Percentiles rank a stretch among this genome's conserved stretches.
phyloP scores from a whole-genome alignment of 495 filamentous ascomycete species.

The Pyrenula aspistea region DNA sequence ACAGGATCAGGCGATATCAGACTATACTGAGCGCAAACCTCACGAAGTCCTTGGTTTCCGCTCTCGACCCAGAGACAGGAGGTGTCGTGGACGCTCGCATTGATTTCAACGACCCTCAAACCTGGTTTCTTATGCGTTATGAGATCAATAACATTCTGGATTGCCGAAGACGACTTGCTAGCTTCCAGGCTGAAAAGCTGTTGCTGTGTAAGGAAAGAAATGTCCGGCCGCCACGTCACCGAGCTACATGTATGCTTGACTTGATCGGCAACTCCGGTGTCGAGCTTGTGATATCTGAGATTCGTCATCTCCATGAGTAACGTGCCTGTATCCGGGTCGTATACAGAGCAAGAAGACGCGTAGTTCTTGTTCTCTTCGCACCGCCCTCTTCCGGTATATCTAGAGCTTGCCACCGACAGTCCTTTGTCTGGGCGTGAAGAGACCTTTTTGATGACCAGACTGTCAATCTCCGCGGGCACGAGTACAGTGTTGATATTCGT shows the following conservation, averaged over 20 bases:
- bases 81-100: too few species aligned
- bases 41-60: not conserved
- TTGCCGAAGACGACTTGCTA: not conserved
- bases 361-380: conserved; percentile 8
- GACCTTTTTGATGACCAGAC: not conserved
- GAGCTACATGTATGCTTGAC: conserved; percentile 6
- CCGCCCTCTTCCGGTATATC: not conserved
- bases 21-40: not conserved
- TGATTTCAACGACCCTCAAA: conserved; percentile 30
- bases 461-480: conserved; percentile 5
- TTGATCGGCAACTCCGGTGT: not conserved
- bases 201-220: conserved; percentile 12
- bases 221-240: conserved; percentile 18
- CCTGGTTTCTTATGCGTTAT: conserved; percentile 24
- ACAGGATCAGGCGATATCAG: conserved; percentile 1
- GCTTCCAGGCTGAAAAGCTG: not conserved
- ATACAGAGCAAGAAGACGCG: conserved; percentile 6
- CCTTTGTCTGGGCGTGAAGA: not conserved
- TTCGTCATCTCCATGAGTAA: conserved; percentile 11
- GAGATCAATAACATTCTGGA: conserved; percentile 18
- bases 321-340: conserved; percentile 9
- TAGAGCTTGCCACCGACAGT: not conserved
- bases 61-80: conserved; percentile 6
- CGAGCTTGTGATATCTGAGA: conserved; percentile 9
- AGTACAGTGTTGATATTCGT: conserved; percentile 2